Evolutionary conservation across 2,329 filamentous ascomycete species (phyloP), one percentile per base, ranked within the genome.

Genomic region (Meredithiella fracta): DNA sequence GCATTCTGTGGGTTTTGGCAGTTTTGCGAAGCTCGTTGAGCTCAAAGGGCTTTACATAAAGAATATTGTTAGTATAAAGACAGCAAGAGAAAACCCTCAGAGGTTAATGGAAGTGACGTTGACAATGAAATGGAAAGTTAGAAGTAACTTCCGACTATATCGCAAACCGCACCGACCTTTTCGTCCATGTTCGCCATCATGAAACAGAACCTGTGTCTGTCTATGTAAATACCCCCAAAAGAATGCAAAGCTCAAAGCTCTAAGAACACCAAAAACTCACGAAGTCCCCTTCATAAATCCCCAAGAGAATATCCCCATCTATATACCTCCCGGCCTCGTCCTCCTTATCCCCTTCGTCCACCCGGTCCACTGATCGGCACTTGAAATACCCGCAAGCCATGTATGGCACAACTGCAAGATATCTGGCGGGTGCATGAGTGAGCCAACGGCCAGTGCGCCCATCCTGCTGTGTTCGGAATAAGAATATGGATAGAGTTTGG

Each of bases 131-230:
- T 34, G 29, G 5, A 34, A 34, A 34, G 11, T 11, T 11, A 5
- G 11, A 34, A 11, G 29, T 34, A 34, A 11, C 29, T 5, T 34
- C 29, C 5, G 29, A 34, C 11, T 5, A 34, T 5, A 34, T 34
- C 5, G 29, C 29, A 53, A 20, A 53, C 20, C 17, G 53, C 53
- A 54, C 53, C 49, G 53, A 54, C 53, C 53, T 54, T 54, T n/a
- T 44, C 40, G 29, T 54, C 29, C 23, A 54, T 14, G 40, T 17
- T 23, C 17, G 20, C 53, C 40, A 26, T 26, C 52, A 34, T 54
- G 53, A 31, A 47, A 26, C 34, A 22, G 22, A 25, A 49, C n/a
- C 44, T 11, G 9, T 23, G 25, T 9, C 6, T 42, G 38, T 4
- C 6, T 17, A 51, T 11, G 17, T 20, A 31, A 25, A 20, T n/a